Evolutionary conservation across 495 filamentous ascomycete genomes (phyloP), one percentile per base, ranked within the genome.

Genomic region (Neurospora terricola): DNA sequence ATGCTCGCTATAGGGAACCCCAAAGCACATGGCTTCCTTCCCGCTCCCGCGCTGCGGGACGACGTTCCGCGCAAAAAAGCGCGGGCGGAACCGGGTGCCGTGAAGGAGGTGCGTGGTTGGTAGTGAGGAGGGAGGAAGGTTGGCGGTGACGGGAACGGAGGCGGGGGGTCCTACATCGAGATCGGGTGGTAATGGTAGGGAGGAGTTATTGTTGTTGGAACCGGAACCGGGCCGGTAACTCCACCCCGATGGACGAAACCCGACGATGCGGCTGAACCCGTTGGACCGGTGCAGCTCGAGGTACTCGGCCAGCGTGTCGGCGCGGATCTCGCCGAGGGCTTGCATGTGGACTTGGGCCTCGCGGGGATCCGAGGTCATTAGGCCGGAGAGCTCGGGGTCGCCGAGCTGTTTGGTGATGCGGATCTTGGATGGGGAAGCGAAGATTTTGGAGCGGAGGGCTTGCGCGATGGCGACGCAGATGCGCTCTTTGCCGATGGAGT

Each of bases 301-400:
- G 78, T 99, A 99, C 74, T 95, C 93, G 70, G 91, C 87, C 10
- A 99, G 86, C 1, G 95, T 96, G 70, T 97, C 93, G 11, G 93
- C 88, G 54, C 91, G 89, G 73, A 98, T 92, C 82, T 98, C 95
- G 83, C 94, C 94, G 8, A 99, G 85, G 73, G 91, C 93, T 73
- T 96, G 95, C 95, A 99, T 97, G 83, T 99, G 96, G 0, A 99
- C 93, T 81, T 98, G 96, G 2, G 96, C 96, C 75, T 92, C 92
- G 30, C 83, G 83, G 0, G 96, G 95, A 77, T 97, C 82, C 40
- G 85, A 85, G 0, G 96, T 99, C 75, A 99, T 84, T 21, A 91
- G 87, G 2, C 87, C 84, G 62, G 88, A 83, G 12, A 99, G 89
- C 75, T 96, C 93, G 0, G 91, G 84, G 80, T 98, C 95, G 79